These are phyloP conservation scores for Fusarium sp. DNA, from an alignment of 2,329 filamentous ascomycete species.

Conservation along the genomic window DNA sequence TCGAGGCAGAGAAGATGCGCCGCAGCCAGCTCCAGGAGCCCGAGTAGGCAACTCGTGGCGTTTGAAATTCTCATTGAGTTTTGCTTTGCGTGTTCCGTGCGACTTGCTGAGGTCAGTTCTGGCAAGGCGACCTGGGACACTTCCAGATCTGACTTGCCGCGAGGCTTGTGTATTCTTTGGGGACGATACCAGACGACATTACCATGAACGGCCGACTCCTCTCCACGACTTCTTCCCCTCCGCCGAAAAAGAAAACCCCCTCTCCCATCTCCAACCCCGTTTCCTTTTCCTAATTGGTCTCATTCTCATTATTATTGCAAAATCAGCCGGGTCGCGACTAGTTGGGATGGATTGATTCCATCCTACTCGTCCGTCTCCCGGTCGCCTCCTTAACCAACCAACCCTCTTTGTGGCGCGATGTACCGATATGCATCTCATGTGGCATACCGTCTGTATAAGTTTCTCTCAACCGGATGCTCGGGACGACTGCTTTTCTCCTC, in stretches of 20 bases:
- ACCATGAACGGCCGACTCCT: conserved; percentile 49
- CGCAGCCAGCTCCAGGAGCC: conserved; percentile 76
- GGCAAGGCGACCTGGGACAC: conserved; percentile 57
- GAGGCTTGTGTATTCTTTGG: conserved; percentile 64
- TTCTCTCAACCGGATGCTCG: conserved; percentile 27
- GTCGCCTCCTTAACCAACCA: conserved; percentile 30
- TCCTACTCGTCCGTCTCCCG: conserved; percentile 24
- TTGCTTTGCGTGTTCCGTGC: conserved; percentile 44
- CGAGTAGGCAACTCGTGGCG: conserved; percentile 53
- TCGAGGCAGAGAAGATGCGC: conserved; percentile 98
- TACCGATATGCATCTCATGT: conserved; percentile 28
- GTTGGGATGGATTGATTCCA: conserved; percentile 8
- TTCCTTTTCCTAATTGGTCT: conserved; percentile 41
- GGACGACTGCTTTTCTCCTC: conserved; percentile 31
- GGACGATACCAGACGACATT: conserved; percentile 55
- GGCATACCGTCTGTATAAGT: conserved; percentile 38
- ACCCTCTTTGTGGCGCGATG: conserved; percentile 37
- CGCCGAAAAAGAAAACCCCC: conserved; percentile 35
- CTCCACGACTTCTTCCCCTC: conserved; percentile 15
- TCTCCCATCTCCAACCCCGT: conserved; percentile 33
- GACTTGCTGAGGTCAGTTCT: conserved; percentile 55
- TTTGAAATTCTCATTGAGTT: conserved; percentile 36
- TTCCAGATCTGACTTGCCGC: conserved; percentile 70
- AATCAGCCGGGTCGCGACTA: conserved; percentile 19
- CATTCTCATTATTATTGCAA: conserved; percentile 38